Evolutionary conservation across 768 basidiomycete species (phyloP), one percentile per base, ranked within the genome.

Genomic region (Agrocybe praecox): DNA sequence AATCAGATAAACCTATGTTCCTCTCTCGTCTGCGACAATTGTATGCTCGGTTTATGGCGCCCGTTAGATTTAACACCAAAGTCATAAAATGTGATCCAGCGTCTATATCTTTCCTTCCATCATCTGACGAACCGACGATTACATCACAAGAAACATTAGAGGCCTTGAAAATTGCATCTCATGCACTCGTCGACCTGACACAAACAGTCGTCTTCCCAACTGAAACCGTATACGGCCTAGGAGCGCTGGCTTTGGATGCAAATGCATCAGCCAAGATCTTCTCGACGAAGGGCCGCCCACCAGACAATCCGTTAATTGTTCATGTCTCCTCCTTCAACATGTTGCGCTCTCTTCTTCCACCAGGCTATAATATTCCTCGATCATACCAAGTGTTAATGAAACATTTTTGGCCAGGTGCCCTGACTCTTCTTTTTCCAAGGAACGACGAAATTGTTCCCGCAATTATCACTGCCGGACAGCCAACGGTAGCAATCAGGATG

Each of bases 171-270:
- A 65, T 68, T 18, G 92, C 91, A 0, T 74, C 85, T 6, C 74
- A 77, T 54, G 78, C 82, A 54, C 80, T 91, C 7, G 71, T 78
- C 46, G 62, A 79, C 32, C 73, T 73, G 21, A 64, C 71, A 15
- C 76, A 84, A 55, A 78, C 83, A 19, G 89, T 98, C 53, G 96
- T 89, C 0, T 92, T 99, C 68, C 96, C 97, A 0, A 98, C 97
- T 26, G 97, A 99, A 73, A 98, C 97, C 0, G 97, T 99, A 11
- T 99, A 98, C 72, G 97, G 97, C 1, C 85, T 99, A n/a, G 97
- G 92, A 24, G 97, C 94, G 0, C 74, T 87, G 19, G 94, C 96
- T 0, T 74, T 94, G 45, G 75, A 85, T 63, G 60, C 81, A 8
- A 60, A 72, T 15, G 94, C 96, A 2, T 82, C 85, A 6, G 67